A percentile compares a stretch with the other conserved stretches of the same genome.
Evolutionary conservation across 1,139 yeast species (phyloP).

Genomic region (Taphrina flavorubra): DNA sequence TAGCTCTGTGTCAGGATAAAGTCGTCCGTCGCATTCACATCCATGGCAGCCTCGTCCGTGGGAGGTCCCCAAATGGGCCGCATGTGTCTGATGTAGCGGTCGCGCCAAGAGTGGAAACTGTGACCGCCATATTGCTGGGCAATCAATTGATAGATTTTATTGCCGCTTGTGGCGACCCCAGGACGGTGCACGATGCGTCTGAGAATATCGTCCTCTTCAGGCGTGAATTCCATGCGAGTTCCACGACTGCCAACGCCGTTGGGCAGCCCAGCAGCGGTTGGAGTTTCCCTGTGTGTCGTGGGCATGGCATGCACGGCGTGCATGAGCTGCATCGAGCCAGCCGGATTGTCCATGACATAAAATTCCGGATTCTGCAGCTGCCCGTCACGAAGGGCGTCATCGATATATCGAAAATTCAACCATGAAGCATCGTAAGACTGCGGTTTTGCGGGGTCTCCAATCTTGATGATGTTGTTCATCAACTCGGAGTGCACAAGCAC

Average conservation of each 20-base stretch:
- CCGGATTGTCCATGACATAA: slow-evolving; percentile 30
- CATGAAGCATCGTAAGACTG: slow-evolving; percentile 22
- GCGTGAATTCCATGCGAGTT: slow-evolving; percentile 31
- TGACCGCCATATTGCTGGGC: slow-evolving; percentile 31
- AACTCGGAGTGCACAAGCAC: slow-evolving; percentile 20
- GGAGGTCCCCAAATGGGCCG: slow-evolving; percentile 35
- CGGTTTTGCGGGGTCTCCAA: slow-evolving; percentile 33
- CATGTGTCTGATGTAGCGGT: slow-evolving; percentile 37
- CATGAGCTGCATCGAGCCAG: slow-evolving; percentile 5
- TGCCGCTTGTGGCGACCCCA: slow-evolving; percentile 34
- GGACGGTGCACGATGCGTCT: slow-evolving; percentile 37
- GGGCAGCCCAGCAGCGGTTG: slow-evolving; percentile 6
- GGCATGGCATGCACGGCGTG: not conserved
- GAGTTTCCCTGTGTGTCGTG: slow-evolving; percentile 8
- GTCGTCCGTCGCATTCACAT: slow-evolving; percentile 20
- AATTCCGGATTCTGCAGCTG: slow-evolving; percentile 19
- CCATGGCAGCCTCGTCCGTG: slow-evolving; percentile 16
- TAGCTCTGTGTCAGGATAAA: slow-evolving; percentile 19
- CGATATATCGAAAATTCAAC: slow-evolving; percentile 23
- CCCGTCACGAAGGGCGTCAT: slow-evolving; percentile 34
- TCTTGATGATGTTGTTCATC: slow-evolving; percentile 15
- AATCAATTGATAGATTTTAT: slow-evolving; percentile 35
- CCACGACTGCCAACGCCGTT: slow-evolving; percentile 35
- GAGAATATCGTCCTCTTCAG: slow-evolving; percentile 37
- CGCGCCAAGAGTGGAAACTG: slow-evolving; percentile 40